Percentiles rank a stretch among this genome's conserved stretches.
Evolutionary conservation across 179 eudicot species (phyloP).

Genomic region (Vitellaria paradoxa): DNA sequence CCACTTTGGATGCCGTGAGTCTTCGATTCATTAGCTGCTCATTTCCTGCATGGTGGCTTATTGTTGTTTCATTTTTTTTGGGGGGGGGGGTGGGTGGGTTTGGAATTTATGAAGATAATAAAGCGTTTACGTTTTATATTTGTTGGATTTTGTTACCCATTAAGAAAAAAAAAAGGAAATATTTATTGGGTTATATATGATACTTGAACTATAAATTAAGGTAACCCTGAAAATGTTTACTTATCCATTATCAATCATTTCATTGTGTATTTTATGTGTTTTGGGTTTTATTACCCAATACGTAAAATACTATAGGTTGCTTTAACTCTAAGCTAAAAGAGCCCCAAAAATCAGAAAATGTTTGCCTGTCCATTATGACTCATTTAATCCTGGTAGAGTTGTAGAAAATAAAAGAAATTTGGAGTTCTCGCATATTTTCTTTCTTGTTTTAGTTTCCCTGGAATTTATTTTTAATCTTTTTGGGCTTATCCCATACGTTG

Average conservation of each 20-base stretch:
- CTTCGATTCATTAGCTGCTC: not conserved
- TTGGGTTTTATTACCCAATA: too few species aligned
- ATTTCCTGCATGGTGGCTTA: not conserved
- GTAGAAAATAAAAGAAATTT: not conserved
- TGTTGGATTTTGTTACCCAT: not conserved
- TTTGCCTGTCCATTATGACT: not conserved
- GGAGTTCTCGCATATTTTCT: not conserved
- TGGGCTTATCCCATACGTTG: too few species aligned
- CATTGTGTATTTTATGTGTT: too few species aligned
- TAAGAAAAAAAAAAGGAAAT: not conserved
- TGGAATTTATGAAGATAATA: not conserved
- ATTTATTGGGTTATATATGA: not conserved
- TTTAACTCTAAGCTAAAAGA: too few species aligned
- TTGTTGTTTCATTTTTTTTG: not conserved
- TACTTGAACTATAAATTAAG: not conserved
- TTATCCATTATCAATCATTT: too few species aligned
- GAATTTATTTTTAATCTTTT: too few species aligned
- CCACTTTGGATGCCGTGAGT: slow-evolving; percentile 99
- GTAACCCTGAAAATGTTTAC: not conserved
- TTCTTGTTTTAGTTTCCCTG: not conserved
- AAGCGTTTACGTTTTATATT: not conserved
- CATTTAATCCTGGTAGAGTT: not conserved
- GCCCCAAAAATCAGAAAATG: too few species aligned
- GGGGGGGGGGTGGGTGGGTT: too few species aligned
- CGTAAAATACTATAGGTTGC: too few species aligned